Percentiles rank a stretch among this genome's conserved stretches.
Conservation (phyloP, 139 green algal species). For the Ettlia oleoabundans region DNA sequence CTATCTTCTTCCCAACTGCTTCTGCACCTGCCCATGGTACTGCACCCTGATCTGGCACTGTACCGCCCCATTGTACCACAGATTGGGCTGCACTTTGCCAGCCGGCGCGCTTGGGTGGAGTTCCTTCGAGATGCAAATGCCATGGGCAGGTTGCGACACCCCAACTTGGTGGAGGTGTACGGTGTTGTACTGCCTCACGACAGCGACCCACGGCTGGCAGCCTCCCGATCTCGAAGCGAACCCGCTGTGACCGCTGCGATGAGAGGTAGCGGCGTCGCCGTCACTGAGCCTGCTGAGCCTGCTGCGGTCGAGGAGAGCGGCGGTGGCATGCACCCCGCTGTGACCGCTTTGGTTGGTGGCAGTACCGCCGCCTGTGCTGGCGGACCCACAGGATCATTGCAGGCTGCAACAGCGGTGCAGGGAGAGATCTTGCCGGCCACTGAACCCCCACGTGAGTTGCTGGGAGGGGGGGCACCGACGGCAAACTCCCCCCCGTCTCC, state of each 20-base stretch:
- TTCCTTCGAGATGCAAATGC: slow-evolving; percentile 59
- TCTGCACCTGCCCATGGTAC: background rate
- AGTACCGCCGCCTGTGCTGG: no score
- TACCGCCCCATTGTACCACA: background rate
- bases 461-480: no score
- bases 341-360: no score
- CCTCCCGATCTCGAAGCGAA: slow-evolving; percentile 6
- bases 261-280: background rate
- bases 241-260: background rate
- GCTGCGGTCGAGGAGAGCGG: background rate
- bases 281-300: background rate
- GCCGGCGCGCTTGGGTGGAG: slow-evolving; percentile 32
- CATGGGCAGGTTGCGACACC: slow-evolving; percentile 62
- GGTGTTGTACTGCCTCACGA: slow-evolving; percentile 26
- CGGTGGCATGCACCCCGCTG: background rate
- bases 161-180: slow-evolving; percentile 40
- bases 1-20: background rate
- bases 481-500: no score
- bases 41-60: background rate
- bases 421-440: no score
- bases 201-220: slow-evolving; percentile 22
- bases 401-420: no score
- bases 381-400: no score
- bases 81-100: slow-evolving; percentile 34
- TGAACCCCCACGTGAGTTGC: no score